Base-by-base conservation (phyloP, 192 early-diverging fungal genomes). In the Rhizoclosmatium globosum region DNA sequence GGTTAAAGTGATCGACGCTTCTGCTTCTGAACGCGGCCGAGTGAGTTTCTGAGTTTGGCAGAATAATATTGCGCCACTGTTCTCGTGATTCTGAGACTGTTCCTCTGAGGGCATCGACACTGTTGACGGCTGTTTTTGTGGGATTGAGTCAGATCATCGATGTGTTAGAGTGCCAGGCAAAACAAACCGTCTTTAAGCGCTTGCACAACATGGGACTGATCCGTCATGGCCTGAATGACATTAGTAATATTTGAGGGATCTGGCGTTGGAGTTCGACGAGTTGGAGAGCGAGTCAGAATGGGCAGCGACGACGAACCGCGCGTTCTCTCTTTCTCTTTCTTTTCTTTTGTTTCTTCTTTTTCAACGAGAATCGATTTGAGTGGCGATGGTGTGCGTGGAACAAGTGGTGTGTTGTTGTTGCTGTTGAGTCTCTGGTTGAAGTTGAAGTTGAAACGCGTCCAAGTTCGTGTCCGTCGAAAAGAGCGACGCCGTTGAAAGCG, bases 161-260 rank as follows among this genome's bases (percentile, higher is more conserved):
- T n/a, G n/a, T n/a, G n/a, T n/a, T n/a, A n/a, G 43, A 45, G 13
- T 17, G 9, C 9, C 23, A 15, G 23, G 9, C 0, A 68, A 11
- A 68, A 6, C 65, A 13, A 38, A 71, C 69, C 69, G 13, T 71
- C 69, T 41, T 71, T 71, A 39, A 71, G 39, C 13, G 69, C 69
- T 31, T 71, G 69, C 9, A 71, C 69, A 17, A 48, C 46, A 2
- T 31, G 69, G 3, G 1, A 23, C 38, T 71, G 69, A 44, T 71
- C 69, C 11, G 69, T 38, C 50, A 71, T 56, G 1, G 69, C 46
- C 13, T 45, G 47, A 7, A 71, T 71, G 4, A 71, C 69, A 71
- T 71, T 31, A 15, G 69, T 71, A 31, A 71, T 71, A 23, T 47
- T 47, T 6, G 69, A 53, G 0, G 69, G 47, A 71, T 7, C 7